phyloP scores from a whole-genome alignment of 306 rosid genomes.

The Parietaria judaica region DNA sequence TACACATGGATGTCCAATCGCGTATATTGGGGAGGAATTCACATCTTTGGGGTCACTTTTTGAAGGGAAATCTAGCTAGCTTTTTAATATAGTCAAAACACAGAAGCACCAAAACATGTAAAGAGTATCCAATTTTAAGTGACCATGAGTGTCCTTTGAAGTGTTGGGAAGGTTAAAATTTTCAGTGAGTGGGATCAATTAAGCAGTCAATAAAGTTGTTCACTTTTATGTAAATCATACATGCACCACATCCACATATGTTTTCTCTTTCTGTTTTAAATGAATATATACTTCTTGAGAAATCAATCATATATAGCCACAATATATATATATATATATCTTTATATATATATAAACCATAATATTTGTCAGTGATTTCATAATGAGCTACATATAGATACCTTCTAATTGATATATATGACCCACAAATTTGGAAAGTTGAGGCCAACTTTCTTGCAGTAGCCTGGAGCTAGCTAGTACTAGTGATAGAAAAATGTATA shows the following conservation, averaged over 20 bases:
- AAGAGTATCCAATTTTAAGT: not conserved
- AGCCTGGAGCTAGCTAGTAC: slow-evolving; percentile 8
- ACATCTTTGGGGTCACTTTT: not conserved
- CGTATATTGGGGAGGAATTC: slow-evolving; percentile 12
- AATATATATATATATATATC: not conserved
- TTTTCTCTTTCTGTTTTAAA: too few species aligned
- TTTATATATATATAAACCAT: not conserved
- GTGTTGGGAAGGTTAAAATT: slow-evolving; percentile 25
- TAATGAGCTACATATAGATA: not conserved
- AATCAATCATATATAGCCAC: not conserved
- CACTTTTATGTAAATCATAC: slow-evolving; percentile 3
- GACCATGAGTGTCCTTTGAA: slow-evolving; percentile 23
- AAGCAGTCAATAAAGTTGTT: slow-evolving; percentile 18
- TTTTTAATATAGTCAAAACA: not conserved
- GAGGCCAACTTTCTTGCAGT: slow-evolving; percentile 25
- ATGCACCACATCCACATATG: not conserved
- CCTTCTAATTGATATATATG: slow-evolving; percentile 19
- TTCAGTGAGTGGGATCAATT: slow-evolving; percentile 10
- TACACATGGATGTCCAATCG: not conserved
- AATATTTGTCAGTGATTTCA: slow-evolving; percentile 11
- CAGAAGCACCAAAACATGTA: not conserved
- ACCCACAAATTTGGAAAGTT: slow-evolving; percentile 21
- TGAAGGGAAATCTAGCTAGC: not conserved
- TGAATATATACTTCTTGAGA: too few species aligned
- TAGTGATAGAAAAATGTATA: not conserved